These are phyloP conservation scores for Erysimum cheiranthoides DNA, from an alignment of 345 rosid genomes.

Conservation along the genomic window DNA sequence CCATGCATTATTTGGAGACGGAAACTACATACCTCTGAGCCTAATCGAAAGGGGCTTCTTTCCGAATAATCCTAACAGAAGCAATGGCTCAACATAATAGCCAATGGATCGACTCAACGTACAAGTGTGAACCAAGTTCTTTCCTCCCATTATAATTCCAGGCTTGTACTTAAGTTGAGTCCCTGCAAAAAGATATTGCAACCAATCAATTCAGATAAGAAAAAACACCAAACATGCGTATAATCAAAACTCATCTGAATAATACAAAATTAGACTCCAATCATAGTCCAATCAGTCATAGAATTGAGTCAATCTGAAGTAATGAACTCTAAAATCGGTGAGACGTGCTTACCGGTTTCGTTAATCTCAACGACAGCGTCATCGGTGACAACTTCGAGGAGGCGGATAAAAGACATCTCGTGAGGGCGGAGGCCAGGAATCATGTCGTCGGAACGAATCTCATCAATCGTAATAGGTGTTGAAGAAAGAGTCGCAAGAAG, in stretches of 20 bases:
- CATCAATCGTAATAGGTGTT: slow-evolving; percentile 66
- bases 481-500: slow-evolving; percentile 72
- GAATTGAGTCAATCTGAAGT: background rate
- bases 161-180: slow-evolving; percentile 76
- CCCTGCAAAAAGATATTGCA: slow-evolving; percentile 50
- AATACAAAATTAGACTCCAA: background rate
- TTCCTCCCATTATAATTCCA: slow-evolving; percentile 87
- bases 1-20: background rate
- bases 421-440: slow-evolving; percentile 80
- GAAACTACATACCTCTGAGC: slow-evolving; percentile 60
- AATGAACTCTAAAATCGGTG: background rate
- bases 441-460: slow-evolving; percentile 68
- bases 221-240: background rate
- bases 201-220: no score
- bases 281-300: background rate
- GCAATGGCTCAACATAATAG: slow-evolving; percentile 83
- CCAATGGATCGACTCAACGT: slow-evolving; percentile 79
- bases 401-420: slow-evolving; percentile 84
- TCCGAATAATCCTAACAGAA: slow-evolving; percentile 76
- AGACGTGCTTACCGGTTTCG: slow-evolving; percentile 62
- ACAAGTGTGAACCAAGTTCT: slow-evolving; percentile 68
- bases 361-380: slow-evolving; percentile 71
- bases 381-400: slow-evolving; percentile 71
- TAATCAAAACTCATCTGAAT: background rate
- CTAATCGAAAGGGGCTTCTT: slow-evolving; percentile 67